Evolutionary conservation across 2,329 filamentous ascomycete genomes (phyloP), one percentile per base, ranked within the genome.

Genomic region (Aspergillus sp.): DNA sequence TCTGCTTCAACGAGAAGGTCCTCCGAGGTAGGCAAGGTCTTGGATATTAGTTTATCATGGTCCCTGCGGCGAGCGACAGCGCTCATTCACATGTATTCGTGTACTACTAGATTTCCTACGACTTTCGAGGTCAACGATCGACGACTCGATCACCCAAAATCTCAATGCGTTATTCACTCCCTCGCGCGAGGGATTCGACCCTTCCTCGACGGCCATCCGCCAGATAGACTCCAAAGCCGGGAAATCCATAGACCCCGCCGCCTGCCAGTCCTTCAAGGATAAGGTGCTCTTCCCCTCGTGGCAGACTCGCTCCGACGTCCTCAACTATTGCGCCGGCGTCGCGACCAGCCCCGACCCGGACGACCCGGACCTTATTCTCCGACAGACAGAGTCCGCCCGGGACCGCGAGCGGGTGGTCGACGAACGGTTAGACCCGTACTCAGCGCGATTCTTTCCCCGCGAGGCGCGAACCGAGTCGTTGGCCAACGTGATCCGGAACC

Each of bases 111-210:
- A 96, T 71, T 99, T 99, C 71, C 82, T 99, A 19, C 88, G 91
- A 36, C 73, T 94, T 59, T 97, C 93, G 9, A 86, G 94, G 58
- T 81, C 84, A 48, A 84, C 88, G 45, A 87, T 97, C 65, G 94
- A 99, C 74, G 94, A 99, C 73, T 91, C 89, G 42, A 97, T 99
- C 66, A 85, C 86, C 1, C 92, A 96, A 67, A 93, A 95, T 65
- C 84, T 99, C 56, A 97, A 97, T 76, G 90, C 91, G 1, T 82
- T 97, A 34, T 76, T 90, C 42, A 92, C 88, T 1, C 93, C 93
- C 0, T 81, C 89, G 11, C 77, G 79, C 42, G 64, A 65, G 31
- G 84, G 85, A 14, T 97, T 96, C 73, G 88, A 96, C 67, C 89
- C 93, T 1, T 76, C 81, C 0, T 92, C 89, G 1, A 96, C 91